Evolutionary conservation across 768 basidiomycete species (phyloP).

Genomic region (Plicaturopsis crispa): DNA sequence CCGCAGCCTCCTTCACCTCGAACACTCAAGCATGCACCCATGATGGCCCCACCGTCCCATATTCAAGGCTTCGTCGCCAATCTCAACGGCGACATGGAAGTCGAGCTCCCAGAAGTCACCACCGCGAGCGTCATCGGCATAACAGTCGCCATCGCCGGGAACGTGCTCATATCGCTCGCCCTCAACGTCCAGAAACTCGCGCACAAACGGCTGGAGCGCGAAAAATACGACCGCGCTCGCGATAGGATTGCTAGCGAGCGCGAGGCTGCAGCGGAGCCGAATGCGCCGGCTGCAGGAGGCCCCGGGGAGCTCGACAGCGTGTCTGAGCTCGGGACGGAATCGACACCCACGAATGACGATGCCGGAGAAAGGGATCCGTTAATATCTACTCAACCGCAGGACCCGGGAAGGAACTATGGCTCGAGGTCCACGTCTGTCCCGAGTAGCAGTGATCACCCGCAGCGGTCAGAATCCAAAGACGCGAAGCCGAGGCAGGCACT

Average conservation of each 20-base stretch:
- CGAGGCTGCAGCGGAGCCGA: not conserved
- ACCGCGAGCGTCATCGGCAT: constrained; percentile 68
- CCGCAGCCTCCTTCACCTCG: too few species aligned
- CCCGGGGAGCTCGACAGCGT: too few species aligned
- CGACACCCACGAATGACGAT: not conserved
- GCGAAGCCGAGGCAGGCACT: not conserved
- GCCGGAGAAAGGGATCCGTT: not conserved
- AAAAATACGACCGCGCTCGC: constrained; percentile 15
- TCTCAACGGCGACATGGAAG: constrained; percentile 6
- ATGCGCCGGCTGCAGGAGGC: not conserved
- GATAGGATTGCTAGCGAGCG: constrained; percentile 5
- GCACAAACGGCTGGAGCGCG: constrained; percentile 58
- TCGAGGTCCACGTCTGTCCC: not conserved
- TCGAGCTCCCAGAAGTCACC: constrained; percentile 48
- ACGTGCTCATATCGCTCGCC: constrained; percentile 83
- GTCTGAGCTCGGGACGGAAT: not conserved
- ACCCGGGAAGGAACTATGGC: not conserved
- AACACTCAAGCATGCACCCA: too few species aligned
- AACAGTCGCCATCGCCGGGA: constrained; percentile 73
- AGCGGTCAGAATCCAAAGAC: not conserved
- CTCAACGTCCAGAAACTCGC: constrained; percentile 92
- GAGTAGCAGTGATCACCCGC: not conserved
- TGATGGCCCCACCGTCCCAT: too few species aligned
- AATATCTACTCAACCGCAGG: not conserved
- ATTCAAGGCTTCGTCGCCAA: not conserved